Evolutionary conservation across 257 asterid genomes (phyloP).

Genomic region (Nemophila menziesii): DNA sequence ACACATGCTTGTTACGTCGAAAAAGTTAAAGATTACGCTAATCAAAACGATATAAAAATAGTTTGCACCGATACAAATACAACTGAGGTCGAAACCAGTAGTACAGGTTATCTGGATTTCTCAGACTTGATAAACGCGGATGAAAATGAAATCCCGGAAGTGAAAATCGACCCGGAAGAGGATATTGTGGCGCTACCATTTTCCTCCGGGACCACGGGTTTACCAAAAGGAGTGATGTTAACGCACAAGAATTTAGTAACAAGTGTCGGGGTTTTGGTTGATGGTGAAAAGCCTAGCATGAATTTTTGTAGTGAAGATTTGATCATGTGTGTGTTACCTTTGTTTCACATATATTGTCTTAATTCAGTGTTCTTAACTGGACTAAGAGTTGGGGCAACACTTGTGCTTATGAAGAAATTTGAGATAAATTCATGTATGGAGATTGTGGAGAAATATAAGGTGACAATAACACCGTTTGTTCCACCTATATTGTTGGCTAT

Average conservation of each 20-base stretch:
- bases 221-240: conserved; percentile 53
- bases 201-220: conserved; percentile 58
- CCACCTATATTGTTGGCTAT: conserved; percentile 49
- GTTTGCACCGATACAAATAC: conserved; percentile 21
- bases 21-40: conserved; percentile 17
- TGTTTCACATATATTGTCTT: conserved; percentile 39
- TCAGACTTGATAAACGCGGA: conserved; percentile 22
- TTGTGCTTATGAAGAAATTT: conserved; percentile 35
- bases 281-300: conserved; percentile 39
- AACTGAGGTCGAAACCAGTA: too few species aligned
- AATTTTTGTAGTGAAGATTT: conserved; percentile 17
- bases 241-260: conserved; percentile 42
- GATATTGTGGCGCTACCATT: conserved; percentile 42
- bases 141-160: conserved; percentile 15
- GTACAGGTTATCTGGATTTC: conserved; percentile 14
- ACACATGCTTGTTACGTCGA: conserved; percentile 32
- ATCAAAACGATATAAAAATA: conserved; percentile 11
- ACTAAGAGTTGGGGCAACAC: conserved; percentile 32
- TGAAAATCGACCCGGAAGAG: conserved; percentile 13
- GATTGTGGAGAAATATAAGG: conserved; percentile 24
- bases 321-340: conserved; percentile 34
- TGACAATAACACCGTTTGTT: conserved; percentile 41
- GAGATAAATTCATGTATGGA: conserved; percentile 27
- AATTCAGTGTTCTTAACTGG: conserved; percentile 23
- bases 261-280: conserved; percentile 32